Conservation (phyloP, 768 basidiomycete species). For the Pluteus cervinus region DNA sequence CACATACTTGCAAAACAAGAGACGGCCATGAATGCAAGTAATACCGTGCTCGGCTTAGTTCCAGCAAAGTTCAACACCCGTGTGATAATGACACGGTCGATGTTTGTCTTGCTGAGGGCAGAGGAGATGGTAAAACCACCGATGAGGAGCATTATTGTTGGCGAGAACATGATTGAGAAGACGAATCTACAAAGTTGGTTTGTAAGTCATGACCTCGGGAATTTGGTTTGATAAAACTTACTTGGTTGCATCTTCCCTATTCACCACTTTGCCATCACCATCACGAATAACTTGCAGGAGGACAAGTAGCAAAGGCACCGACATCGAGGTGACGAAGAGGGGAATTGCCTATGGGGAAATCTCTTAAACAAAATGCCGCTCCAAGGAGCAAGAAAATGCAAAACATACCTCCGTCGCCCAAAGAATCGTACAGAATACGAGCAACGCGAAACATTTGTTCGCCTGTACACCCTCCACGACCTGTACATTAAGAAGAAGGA, state of each 20-base stretch:
- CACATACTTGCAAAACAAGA: conserved; percentile 99
- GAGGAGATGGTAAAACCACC: conserved; percentile 98
- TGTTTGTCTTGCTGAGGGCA: conserved; percentile 90
- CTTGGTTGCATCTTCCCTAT: conserved; percentile 75
- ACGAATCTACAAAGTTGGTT: conserved; percentile 53
- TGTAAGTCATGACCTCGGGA: conserved; percentile 1
- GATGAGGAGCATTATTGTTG: conserved; percentile 97
- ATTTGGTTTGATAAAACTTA: conserved; percentile 29
- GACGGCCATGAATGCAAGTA: conserved; percentile 93
- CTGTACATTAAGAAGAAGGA: conserved; percentile 52
- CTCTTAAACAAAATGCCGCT: no score
- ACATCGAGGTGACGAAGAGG: conserved; percentile 91
- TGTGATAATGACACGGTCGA: conserved; percentile 89
- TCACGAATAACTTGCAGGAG: conserved; percentile 73
- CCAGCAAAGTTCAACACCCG: conserved; percentile 88
- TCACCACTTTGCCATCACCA: conserved; percentile 45
- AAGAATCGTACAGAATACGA: conserved; percentile 84
- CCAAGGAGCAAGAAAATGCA: not conserved
- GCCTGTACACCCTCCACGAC: conserved; percentile 62
- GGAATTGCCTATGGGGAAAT: conserved; percentile 99
- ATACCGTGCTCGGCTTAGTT: conserved; percentile 75
- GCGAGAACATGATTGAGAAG: conserved; percentile 94
- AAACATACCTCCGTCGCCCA: conserved; percentile 90
- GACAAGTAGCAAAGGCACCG: conserved; percentile 86
- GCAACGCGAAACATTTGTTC: conserved; percentile 85